phyloP scores from a whole-genome alignment of 768 basidiomycete species.

The Hygrocybe punicea region DNA sequence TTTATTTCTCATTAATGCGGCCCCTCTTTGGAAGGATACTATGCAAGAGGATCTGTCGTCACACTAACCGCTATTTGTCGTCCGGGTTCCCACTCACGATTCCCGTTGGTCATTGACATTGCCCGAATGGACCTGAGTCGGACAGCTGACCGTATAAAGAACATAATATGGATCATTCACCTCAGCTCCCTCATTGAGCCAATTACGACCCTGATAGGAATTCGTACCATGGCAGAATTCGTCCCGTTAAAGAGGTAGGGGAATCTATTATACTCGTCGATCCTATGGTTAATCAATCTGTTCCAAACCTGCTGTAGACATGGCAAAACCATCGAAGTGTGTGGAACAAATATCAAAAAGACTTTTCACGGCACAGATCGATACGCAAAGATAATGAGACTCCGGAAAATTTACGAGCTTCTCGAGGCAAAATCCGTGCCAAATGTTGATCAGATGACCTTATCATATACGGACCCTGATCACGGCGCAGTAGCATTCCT shows the following conservation, averaged over 20 bases:
- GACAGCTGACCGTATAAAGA: neutral
- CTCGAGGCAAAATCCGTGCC: slow-evolving; percentile 15
- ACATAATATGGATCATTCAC: slow-evolving; percentile 9
- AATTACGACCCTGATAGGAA: neutral
- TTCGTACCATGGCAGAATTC: slow-evolving; percentile 5
- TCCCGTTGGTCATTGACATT: slow-evolving; percentile 13
- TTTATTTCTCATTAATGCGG: slow-evolving; percentile 4
- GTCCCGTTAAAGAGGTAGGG: slow-evolving; percentile 4
- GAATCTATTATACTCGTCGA: neutral
- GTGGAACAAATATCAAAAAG: slow-evolving; percentile 10
- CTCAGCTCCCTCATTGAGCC: slow-evolving; percentile 11
- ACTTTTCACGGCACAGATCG: slow-evolving; percentile 10
- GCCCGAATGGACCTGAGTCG: slow-evolving; percentile 5
- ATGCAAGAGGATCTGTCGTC: slow-evolving; percentile 13
- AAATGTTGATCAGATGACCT: slow-evolving; percentile 9
- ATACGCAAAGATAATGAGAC: slow-evolving; percentile 1
- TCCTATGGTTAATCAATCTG: neutral
- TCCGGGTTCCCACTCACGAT: neutral
- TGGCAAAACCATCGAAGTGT: slow-evolving; percentile 10
- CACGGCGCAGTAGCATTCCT: neutral
- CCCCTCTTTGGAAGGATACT: slow-evolving; percentile 17
- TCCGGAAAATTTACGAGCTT: slow-evolving; percentile 13
- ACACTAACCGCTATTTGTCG: slow-evolving; percentile 9
- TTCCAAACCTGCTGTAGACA: neutral
- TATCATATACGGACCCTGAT: no score